Conservation (phyloP, 495 filamentous ascomycete genomes). For the Rusavskia elegans region DNA sequence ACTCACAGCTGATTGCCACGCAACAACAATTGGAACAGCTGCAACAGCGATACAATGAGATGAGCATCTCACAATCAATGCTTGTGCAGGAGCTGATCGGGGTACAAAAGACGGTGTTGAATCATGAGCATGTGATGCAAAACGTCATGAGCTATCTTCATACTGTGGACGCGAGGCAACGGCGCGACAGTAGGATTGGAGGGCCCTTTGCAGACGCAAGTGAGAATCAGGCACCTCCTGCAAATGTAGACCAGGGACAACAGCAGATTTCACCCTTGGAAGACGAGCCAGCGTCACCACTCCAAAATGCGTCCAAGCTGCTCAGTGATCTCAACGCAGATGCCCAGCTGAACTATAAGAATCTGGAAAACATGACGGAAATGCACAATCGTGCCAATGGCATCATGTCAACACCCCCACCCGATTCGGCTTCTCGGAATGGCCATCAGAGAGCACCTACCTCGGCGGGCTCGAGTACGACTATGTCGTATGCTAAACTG, state of each 20-base stretch:
- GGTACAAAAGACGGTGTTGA: slow-evolving; percentile 78
- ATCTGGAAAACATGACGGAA: slow-evolving; percentile 62
- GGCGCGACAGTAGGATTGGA: slow-evolving; percentile 41
- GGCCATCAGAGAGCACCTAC: slow-evolving; percentile 26
- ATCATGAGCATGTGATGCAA: slow-evolving; percentile 62
- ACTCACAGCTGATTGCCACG: slow-evolving; percentile 74
- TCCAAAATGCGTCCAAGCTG: slow-evolving; percentile 82
- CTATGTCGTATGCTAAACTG: slow-evolving; percentile 33
- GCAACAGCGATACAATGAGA: slow-evolving; percentile 69
- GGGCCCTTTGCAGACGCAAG: slow-evolving; percentile 27
- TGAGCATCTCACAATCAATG: slow-evolving; percentile 70
- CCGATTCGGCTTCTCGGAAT: slow-evolving; percentile 25
- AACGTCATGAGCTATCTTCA: slow-evolving; percentile 58
- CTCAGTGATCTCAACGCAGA: slow-evolving; percentile 68
- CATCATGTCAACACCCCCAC: slow-evolving; percentile 26
- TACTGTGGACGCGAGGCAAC: slow-evolving; percentile 45
- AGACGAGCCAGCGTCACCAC: slow-evolving; percentile 63
- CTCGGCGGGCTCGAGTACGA: slow-evolving; percentile 32
- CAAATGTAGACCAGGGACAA: slow-evolving; percentile 13
- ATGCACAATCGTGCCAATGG: slow-evolving; percentile 39
- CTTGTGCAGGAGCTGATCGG: slow-evolving; percentile 77
- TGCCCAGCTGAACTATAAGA: slow-evolving; percentile 54
- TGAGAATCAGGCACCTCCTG: slow-evolving; percentile 11
- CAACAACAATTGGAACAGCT: slow-evolving; percentile 82
- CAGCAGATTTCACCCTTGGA: slow-evolving; percentile 33